Percentiles rank a stretch among this genome's conserved stretches.
Evolutionary conservation across 345 rosid species (phyloP).

Genomic region (Microcos paniculata): DNA sequence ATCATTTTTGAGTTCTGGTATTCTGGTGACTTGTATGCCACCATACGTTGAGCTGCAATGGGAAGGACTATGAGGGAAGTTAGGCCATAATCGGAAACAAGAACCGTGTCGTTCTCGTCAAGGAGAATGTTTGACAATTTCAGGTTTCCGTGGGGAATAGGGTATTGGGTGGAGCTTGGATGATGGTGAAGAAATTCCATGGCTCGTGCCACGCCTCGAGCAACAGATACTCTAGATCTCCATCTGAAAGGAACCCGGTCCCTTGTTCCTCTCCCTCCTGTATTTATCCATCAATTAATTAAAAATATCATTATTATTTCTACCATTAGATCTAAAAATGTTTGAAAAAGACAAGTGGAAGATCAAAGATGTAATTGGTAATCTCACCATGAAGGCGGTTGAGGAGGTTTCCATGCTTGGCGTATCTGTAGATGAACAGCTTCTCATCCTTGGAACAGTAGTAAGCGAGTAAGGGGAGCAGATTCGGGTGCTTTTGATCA

Average conservation of each 20-base stretch:
- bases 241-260: conserved; percentile 47
- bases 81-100: conserved; percentile 52
- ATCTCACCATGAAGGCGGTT: conserved; percentile 52
- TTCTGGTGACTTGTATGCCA: conserved; percentile 49
- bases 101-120: conserved; percentile 31
- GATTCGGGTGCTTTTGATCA: conserved; percentile 43
- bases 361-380: neutral
- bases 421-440: conserved; percentile 39
- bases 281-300: neutral
- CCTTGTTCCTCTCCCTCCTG: conserved; percentile 39
- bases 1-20: conserved; percentile 31
- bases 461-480: conserved; percentile 67
- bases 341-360: neutral
- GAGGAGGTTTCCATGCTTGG: conserved; percentile 48
- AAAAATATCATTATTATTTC: neutral
- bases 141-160: conserved; percentile 55
- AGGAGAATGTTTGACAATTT: conserved; percentile 59
- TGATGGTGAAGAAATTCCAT: conserved; percentile 48
- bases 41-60: conserved; percentile 39
- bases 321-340: neutral
- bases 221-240: conserved; percentile 46
- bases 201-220: conserved; percentile 46
- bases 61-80: conserved; percentile 41
- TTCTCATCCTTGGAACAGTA: conserved; percentile 70
- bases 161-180: conserved; percentile 9